Conservation (phyloP, 2,329 filamentous ascomycete genomes). For the Microsporum audouinii region DNA sequence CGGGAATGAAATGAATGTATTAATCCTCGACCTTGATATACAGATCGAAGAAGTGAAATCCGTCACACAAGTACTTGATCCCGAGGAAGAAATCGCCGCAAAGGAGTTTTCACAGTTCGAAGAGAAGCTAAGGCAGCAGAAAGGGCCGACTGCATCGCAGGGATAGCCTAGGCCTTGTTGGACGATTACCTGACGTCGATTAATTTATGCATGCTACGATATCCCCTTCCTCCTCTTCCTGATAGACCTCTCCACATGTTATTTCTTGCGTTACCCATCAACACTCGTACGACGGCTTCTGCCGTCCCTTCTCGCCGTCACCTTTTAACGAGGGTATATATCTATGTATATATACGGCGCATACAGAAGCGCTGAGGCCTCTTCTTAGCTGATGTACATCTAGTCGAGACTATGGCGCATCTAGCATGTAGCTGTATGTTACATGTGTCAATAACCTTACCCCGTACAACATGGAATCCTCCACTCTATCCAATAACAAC, state of each 20-base stretch:
- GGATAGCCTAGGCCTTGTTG: constrained; percentile 42
- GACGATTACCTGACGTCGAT: constrained; percentile 11
- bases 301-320: background rate
- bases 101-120: constrained; percentile 91
- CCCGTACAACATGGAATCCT: background rate
- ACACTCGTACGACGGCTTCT: background rate
- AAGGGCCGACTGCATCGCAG: constrained; percentile 38
- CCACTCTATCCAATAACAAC: background rate
- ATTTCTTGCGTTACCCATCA: background rate
- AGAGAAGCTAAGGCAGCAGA: constrained; percentile 59
- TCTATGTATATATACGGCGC: background rate
- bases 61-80: constrained; percentile 79
- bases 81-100: constrained; percentile 79
- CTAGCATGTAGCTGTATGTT: background rate
- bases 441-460: background rate
- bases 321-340: background rate
- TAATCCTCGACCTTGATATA: constrained; percentile 16
- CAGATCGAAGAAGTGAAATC: constrained; percentile 93
- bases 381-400: background rate
- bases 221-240: background rate
- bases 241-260: background rate
- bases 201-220: constrained; percentile 1
- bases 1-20: background rate
- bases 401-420: background rate
- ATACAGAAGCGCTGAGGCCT: background rate